Evolutionary conservation across 805 yeast genomes (phyloP).

Genomic region (Candida easanensis): DNA sequence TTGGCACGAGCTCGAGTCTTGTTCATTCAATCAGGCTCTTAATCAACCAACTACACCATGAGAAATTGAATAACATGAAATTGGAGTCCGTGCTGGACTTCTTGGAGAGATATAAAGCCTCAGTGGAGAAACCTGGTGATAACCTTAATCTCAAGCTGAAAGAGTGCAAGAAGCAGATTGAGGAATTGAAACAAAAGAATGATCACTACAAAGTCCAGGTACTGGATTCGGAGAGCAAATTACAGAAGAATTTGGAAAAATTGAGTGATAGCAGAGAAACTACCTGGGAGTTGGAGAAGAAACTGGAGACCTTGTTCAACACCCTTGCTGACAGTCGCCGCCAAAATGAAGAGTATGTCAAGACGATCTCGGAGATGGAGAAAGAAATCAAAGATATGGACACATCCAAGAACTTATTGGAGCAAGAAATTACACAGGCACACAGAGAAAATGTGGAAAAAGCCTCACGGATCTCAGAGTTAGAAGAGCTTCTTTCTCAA

Average conservation of each 20-base stretch:
- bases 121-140: slow-evolving; percentile 6
- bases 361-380: slow-evolving; percentile 1
- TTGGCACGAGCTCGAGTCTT: slow-evolving; percentile 53
- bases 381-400: not conserved
- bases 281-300: not conserved
- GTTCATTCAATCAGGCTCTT: slow-evolving; percentile 55
- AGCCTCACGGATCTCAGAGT: not conserved
- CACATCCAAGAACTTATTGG: not conserved
- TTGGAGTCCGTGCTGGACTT: slow-evolving; percentile 54
- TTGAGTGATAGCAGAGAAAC: not conserved
- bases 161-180: not conserved
- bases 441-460: not conserved
- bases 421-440: not conserved
- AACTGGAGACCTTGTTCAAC: not conserved
- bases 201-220: slow-evolving; percentile 5
- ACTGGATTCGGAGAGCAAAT: slow-evolving; percentile 5
- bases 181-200: slow-evolving; percentile 1
- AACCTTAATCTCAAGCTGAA: not conserved
- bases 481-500: not conserved
- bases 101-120: slow-evolving; percentile 43
- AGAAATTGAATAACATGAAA: slow-evolving; percentile 56
- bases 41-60: slow-evolving; percentile 52
- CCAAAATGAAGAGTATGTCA: slow-evolving; percentile 2
- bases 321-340: slow-evolving; percentile 1
- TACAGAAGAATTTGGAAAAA: not conserved